Conservation (phyloP, 345 rosid species). For the Eucalyptus regnans region DNA sequence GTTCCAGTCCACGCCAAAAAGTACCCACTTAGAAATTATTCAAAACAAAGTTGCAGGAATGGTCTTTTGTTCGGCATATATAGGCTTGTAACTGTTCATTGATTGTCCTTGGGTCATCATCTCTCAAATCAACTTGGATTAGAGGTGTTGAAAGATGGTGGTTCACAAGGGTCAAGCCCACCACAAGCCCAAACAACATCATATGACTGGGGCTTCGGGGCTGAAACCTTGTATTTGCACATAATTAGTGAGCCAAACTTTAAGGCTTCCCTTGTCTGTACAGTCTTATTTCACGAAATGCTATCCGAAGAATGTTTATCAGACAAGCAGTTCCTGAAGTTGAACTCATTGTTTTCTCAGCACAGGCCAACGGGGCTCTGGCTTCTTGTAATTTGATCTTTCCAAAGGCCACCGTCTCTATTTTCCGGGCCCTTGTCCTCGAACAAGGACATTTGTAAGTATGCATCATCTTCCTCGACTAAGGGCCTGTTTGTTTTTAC, state of each 20-base stretch:
- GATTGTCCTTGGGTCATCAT: not conserved
- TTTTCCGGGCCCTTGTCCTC: not conserved
- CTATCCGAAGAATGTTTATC: not conserved
- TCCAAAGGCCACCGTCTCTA: not conserved
- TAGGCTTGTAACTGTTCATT: not conserved
- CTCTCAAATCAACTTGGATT: not conserved
- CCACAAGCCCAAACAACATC: not conserved
- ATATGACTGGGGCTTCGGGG: not conserved
- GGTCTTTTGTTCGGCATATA: not conserved
- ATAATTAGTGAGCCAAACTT: not conserved
- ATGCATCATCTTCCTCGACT: not conserved
- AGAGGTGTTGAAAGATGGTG: not conserved
- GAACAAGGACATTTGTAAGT: not conserved
- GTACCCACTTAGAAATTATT: not conserved
- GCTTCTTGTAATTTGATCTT: not conserved
- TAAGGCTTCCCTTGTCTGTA: not conserved
- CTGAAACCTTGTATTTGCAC: not conserved
- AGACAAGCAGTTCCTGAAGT: not conserved
- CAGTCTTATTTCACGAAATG: not conserved
- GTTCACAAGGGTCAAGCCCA: not conserved
- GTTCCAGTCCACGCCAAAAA: not conserved
- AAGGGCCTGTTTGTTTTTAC: too few relatives aligned
- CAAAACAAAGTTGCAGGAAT: not conserved
- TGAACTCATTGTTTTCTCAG: not conserved
- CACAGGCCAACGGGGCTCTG: not conserved